These are phyloP conservation scores for Pyricularia grisea DNA, from an alignment of 2,329 filamentous ascomycete genomes.

Conservation along the genomic window DNA sequence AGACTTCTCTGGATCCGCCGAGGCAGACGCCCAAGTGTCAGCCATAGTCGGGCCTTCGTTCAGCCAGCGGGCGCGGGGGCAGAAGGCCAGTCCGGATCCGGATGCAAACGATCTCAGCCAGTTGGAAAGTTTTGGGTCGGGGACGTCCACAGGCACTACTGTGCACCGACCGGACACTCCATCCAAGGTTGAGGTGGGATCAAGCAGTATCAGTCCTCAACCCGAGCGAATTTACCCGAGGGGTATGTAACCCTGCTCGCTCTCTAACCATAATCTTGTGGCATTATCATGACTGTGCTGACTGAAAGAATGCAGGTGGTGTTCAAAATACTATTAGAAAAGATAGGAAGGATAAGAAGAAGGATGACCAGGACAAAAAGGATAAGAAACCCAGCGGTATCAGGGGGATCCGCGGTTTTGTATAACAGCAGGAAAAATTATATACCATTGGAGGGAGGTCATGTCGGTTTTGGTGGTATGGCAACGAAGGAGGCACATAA, in stretches of 20 bases:
- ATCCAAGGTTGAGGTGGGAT: constrained; percentile 10
- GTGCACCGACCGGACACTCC: constrained; percentile 28
- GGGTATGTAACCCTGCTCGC: constrained; percentile 29
- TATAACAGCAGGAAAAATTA: constrained; percentile 11
- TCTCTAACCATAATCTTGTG: background rate
- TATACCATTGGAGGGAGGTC: background rate
- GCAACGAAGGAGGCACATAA: background rate
- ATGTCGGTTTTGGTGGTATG: background rate
- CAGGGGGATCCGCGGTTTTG: constrained; percentile 27
- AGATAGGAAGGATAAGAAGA: constrained; percentile 39
- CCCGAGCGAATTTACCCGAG: constrained; percentile 31
- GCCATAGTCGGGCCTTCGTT: constrained; percentile 26
- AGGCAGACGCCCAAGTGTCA: constrained; percentile 24
- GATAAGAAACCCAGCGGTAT: constrained; percentile 29
- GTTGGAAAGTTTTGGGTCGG: constrained; percentile 16
- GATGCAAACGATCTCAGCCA: constrained; percentile 32
- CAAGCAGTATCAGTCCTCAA: constrained; percentile 24
- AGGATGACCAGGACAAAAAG: constrained; percentile 34
- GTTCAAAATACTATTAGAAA: constrained; percentile 37
- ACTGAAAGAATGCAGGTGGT: constrained; percentile 33
- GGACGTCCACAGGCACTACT: constrained; percentile 13
- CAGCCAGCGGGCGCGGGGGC: constrained; percentile 22
- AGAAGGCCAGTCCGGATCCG: constrained; percentile 33
- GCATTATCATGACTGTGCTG: background rate
- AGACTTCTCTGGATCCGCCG: background rate